Evolutionary conservation across 176 grass and related monocot species (phyloP).

Genomic region (Oryza glaberrima): DNA sequence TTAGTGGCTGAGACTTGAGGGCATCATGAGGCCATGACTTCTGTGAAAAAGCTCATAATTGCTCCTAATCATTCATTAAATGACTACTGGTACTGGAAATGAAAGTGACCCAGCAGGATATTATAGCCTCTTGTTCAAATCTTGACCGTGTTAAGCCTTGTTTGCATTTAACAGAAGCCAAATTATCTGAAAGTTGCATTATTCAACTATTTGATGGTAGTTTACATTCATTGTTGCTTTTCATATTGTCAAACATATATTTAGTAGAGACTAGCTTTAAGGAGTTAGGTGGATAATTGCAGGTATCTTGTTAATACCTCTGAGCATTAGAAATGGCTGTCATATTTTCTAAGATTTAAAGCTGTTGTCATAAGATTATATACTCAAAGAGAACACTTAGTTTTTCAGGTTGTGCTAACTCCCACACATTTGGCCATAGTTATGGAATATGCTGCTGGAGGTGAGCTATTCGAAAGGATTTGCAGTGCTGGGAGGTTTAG

Average conservation of each 20-base stretch:
- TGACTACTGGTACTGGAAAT: conserved; percentile 22
- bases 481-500: conserved; percentile 93
- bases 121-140: conserved; percentile 23
- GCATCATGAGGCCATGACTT: background rate
- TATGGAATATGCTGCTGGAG: conserved; percentile 99
- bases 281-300: background rate
- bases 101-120: conserved; percentile 10
- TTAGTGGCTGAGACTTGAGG: conserved; percentile 7
- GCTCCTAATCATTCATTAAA: conserved; percentile 23
- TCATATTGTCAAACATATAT: background rate
- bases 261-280: background rate
- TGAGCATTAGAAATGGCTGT: background rate
- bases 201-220: background rate
- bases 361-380: conserved; percentile 13
- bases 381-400: conserved; percentile 46
- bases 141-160: conserved; percentile 1
- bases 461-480: conserved; percentile 92
- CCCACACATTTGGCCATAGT: conserved; percentile 99
- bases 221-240: conserved; percentile 1
- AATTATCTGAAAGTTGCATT: background rate
- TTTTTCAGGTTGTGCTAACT: conserved; percentile 94
- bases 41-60: conserved; percentile 17
- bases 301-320: background rate
- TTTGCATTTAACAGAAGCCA: background rate
- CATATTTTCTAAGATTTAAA: conserved; percentile 33